phyloP scores from a whole-genome alignment of 2,329 filamentous ascomycete genomes.

The Alternaria triticina region DNA sequence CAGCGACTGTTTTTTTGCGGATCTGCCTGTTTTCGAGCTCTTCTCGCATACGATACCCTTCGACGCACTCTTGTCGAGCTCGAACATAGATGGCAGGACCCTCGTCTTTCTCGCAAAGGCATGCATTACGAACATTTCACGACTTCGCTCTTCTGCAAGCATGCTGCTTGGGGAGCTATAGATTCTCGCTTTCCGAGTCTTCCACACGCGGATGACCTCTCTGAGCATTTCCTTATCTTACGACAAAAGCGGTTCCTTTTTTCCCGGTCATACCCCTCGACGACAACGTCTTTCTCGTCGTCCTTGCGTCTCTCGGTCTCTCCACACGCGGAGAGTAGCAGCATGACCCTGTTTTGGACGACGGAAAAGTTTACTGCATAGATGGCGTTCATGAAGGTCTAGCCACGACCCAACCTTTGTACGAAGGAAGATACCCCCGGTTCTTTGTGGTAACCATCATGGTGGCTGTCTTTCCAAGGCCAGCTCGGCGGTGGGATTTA shows the following conservation, averaged over 20 bases:
- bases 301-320: constrained; percentile 37
- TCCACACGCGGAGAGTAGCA: constrained; percentile 31
- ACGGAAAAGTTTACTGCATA: constrained; percentile 47
- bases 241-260: constrained; percentile 50
- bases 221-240: constrained; percentile 35
- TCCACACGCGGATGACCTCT: constrained; percentile 44
- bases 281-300: constrained; percentile 37
- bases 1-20: constrained; percentile 56
- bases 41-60: constrained; percentile 48
- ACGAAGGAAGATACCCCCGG: constrained; percentile 45
- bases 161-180: constrained; percentile 52
- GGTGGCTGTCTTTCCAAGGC: constrained; percentile 26
- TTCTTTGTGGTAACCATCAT: constrained; percentile 37
- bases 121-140: constrained; percentile 50
- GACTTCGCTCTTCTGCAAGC: constrained; percentile 45
- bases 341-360: constrained; percentile 36
- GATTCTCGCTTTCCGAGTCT: constrained; percentile 50
- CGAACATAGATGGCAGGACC: constrained; percentile 47
- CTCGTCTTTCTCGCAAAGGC: constrained; percentile 38
- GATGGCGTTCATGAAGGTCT: constrained; percentile 48
- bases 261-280: constrained; percentile 41
- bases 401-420: constrained; percentile 31
- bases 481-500: constrained; percentile 35
- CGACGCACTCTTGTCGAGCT: constrained; percentile 45
- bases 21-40: constrained; percentile 50